A percentile compares a stretch with the other conserved stretches of the same genome.
Evolutionary conservation across 2,329 filamentous ascomycete species (phyloP).

Genomic region (Emmonsiellopsis sp.): DNA sequence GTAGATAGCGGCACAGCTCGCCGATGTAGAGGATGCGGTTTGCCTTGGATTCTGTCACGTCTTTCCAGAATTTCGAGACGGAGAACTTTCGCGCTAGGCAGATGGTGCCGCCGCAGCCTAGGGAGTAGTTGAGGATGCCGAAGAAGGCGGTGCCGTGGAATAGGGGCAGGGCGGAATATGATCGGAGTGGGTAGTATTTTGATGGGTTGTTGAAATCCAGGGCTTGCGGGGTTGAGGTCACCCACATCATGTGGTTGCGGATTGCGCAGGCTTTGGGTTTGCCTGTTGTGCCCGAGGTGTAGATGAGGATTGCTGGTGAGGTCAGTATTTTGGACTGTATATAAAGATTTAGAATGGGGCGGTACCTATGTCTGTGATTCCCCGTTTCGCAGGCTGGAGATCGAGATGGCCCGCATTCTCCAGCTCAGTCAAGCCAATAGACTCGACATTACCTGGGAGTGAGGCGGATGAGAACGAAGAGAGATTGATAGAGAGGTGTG

Average conservation of each 20-base stretch:
- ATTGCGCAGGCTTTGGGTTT: slow-evolving; percentile 17
- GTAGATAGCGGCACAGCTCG: slow-evolving; percentile 41
- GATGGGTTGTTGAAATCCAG: slow-evolving; percentile 27
- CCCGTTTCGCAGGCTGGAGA: neutral
- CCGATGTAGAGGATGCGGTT: slow-evolving; percentile 40
- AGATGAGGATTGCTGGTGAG: neutral
- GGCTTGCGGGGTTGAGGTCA: slow-evolving; percentile 28
- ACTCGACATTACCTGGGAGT: neutral
- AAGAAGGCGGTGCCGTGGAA: slow-evolving; percentile 43
- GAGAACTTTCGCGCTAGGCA: slow-evolving; percentile 39
- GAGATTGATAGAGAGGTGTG: slow-evolving; percentile 29
- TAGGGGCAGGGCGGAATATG: slow-evolving; percentile 38
- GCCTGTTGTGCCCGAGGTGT: slow-evolving; percentile 9
- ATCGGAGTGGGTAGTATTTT: slow-evolving; percentile 37
- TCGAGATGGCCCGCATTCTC: neutral
- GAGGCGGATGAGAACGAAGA: slow-evolving; percentile 22
- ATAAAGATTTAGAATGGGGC: no score
- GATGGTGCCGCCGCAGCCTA: slow-evolving; percentile 33
- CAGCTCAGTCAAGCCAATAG: neutral
- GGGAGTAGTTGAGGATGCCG: slow-evolving; percentile 31
- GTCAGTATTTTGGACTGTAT: no score
- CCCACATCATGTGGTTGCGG: slow-evolving; percentile 23
- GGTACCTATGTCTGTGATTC: neutral
- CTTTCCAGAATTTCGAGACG: slow-evolving; percentile 36
- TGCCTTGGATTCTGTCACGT: slow-evolving; percentile 33